phyloP scores from a whole-genome alignment of 768 basidiomycete genomes.

The Botryobasidium botryosum region DNA sequence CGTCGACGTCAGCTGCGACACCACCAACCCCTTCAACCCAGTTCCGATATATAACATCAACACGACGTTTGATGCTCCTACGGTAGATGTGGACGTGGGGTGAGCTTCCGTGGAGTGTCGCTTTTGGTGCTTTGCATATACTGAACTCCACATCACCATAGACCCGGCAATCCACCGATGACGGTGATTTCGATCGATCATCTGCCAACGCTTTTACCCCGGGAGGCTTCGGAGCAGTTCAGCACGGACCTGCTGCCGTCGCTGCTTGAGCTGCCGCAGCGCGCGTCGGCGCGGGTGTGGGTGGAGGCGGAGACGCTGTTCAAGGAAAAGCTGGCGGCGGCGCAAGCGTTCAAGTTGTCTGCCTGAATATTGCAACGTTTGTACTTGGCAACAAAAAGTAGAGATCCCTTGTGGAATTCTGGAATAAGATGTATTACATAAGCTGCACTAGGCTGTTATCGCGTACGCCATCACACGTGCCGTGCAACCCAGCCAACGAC shows the following conservation, averaged over 20 bases:
- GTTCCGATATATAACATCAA: constrained; percentile 90
- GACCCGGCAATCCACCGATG: constrained; percentile 46
- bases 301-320: constrained; percentile 72
- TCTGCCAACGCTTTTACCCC: constrained; percentile 82
- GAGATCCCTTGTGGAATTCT: too few species aligned
- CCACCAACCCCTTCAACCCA: constrained; percentile 96
- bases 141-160: constrained; percentile 16
- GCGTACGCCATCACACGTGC: too few species aligned
- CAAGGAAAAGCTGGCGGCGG: constrained; percentile 45
- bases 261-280: constrained; percentile 54
- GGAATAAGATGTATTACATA: too few species aligned
- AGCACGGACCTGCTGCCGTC: constrained; percentile 75
- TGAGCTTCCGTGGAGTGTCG: constrained; percentile 24
- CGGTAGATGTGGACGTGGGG: constrained; percentile 71
- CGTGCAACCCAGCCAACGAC: too few species aligned
- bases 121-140: constrained; percentile 3
- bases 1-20: constrained; percentile 98
- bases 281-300: constrained; percentile 63
- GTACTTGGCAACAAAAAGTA: too few species aligned
- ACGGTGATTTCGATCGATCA: constrained; percentile 94
- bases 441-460: too few species aligned
- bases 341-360: constrained; percentile 16
- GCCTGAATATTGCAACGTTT: neutral
- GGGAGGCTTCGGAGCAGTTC: constrained; percentile 96
- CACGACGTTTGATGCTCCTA: constrained; percentile 85